Evolutionary conservation across 345 rosid species (phyloP), one percentile per base, ranked within the genome.

Genomic region (Acer campestre): DNA sequence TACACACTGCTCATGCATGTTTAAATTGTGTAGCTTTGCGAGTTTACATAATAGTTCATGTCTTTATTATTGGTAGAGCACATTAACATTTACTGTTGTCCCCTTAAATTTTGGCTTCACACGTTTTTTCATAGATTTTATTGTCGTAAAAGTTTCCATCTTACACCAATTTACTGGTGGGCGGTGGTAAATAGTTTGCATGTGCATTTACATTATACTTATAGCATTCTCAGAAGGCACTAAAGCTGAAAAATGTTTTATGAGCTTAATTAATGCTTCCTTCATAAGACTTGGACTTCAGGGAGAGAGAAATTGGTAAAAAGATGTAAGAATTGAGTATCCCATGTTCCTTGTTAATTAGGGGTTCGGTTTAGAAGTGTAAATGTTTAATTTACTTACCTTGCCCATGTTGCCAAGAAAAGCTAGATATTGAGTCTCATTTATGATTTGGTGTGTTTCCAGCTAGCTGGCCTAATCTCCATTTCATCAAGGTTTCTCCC

Each of bases 401-500:
- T 76, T 16, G 42, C 48, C 31, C 13, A 61, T 20, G 23, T 61
- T 53, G 17, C 9, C 3, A 62, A 9, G 40, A 64, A 16, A 4
- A 1, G 6, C 3, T 61, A 27, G 20, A 77, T 59, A 16, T 42
- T 18, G 44, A 38, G 55, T 68, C 71, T 61, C 13, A 46, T 61
- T 67, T 75, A 58, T 31, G 55, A 61, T 72, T 72, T 76, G 40
- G 23, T 76, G 42, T 70, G 64, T 22, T 77, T 18, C 61, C 87
- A 92, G 97, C 76, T 90, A 73, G 85, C 93, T 76, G 94, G 93
- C 61, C 73, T 90, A 22, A 82, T 90, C 59, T 86, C 94, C 20
- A 78, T 90, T 44, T 85, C 91, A 0, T 88, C 93, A 35, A 88
- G 75, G 86, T 84, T 90, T 67, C 90, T 92, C 79, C 97, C 97